Evolutionary conservation across 768 basidiomycete genomes (phyloP), one percentile per base, ranked within the genome.

Genomic region (Phlebiopsis flavidoalba): DNA sequence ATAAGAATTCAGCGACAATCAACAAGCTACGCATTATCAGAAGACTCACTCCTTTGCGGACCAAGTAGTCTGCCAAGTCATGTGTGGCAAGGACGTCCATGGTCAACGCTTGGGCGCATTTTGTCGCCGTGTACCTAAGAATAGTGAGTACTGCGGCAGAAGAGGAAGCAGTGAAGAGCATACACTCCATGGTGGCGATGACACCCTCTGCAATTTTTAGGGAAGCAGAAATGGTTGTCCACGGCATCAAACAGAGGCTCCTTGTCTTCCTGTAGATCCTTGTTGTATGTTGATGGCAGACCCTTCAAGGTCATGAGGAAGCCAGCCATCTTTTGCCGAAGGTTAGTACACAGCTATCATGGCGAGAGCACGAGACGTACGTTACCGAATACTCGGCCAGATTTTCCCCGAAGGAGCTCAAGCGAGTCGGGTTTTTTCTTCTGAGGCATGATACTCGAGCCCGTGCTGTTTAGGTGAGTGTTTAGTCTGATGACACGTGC

Each of bases 391-490:
- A 96, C 82, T 26, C 97, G 87, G 5, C 97, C 97, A 35, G 91
- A 84, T 75, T 99, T 99, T 66, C 97, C 97, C 60, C 97, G 87
- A 60, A 99, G 79, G 21, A 99, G 80, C 73, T 99, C 97, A 58
- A 97, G 78, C 10, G 96, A 98, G 72, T 98, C 97, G 0, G 95
- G 93, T 70, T 98, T 98, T 77, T 98, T 99, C 79, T 99, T 98
- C 72, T 98, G 97, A 5, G 97, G 97, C 97, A 99, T 99, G 71
- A 99, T 98, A 66, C 95, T 98, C 45, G 95, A 98, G 7, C 97
- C 97, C 48, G 97, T 99, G 71, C 95, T 98, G 65, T 8, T 45
- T 31, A 17, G n/a, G 31, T 22, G 43, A 22, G n/a, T n/a, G n/a
- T n/a, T 56, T 21, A 58, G 48, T 61, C 31, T 17, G 31, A 45